A percentile compares a stretch with the other conserved stretches of the same genome.
These are phyloP conservation scores for Hamamelis virginiana DNA, from an alignment of 164 flowering plant genomes.

Conservation along the genomic window DNA sequence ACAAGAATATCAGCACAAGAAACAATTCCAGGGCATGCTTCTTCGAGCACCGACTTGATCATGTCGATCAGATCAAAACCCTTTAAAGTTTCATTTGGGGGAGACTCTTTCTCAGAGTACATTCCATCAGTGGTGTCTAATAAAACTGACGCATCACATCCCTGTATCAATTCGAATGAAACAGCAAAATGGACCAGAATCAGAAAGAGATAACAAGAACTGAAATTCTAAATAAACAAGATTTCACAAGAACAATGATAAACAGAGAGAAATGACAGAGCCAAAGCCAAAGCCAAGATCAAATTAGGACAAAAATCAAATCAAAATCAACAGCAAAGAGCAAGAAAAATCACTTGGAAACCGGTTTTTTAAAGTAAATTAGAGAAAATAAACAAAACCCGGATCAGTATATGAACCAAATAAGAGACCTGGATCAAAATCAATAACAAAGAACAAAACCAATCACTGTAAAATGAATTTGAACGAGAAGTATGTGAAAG, in stretches of 20 bases:
- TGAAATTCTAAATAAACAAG: not conserved
- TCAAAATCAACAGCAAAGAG: not conserved
- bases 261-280: not conserved
- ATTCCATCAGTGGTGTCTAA: constrained; percentile 35
- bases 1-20: constrained; percentile 67
- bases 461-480: too few relatives aligned
- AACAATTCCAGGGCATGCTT: constrained; percentile 54
- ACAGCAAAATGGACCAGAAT: not conserved
- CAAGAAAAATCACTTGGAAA: not conserved
- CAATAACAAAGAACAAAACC: not conserved
- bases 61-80: constrained; percentile 48
- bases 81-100: constrained; percentile 41
- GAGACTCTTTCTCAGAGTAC: constrained; percentile 42
- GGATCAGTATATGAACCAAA: too few relatives aligned
- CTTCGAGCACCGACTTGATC: constrained; percentile 48
- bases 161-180: constrained; percentile 25
- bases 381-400: too few relatives aligned
- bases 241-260: not conserved
- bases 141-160: constrained; percentile 63
- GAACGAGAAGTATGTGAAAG: too few relatives aligned
- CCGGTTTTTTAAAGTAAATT: too few relatives aligned
- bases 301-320: not conserved
- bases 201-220: not conserved
- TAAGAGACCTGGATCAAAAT: not conserved
- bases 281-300: not conserved